Evolutionary conservation across 1,139 yeast genomes (phyloP).

Genomic region (Yamadazyma spencermartinsiae): DNA sequence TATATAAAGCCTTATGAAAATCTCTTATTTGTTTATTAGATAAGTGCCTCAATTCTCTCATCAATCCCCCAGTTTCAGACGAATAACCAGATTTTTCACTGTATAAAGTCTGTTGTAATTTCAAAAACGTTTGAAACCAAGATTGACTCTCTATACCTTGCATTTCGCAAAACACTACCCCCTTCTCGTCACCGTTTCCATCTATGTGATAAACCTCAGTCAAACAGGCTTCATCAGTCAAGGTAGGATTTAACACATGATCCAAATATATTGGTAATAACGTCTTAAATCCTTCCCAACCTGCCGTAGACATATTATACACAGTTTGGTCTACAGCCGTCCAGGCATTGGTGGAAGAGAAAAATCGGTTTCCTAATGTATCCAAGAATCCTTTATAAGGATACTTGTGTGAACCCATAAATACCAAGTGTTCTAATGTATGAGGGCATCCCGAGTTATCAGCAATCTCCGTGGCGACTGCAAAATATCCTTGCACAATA

Average conservation of each 20-base stretch:
- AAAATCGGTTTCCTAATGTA: conserved; percentile 78
- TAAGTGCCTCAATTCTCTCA: conserved; percentile 71
- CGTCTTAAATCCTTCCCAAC: conserved; percentile 91
- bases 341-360: conserved; percentile 95
- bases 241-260: conserved; percentile 79
- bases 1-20: conserved; percentile 71
- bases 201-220: conserved; percentile 97
- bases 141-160: conserved; percentile 86
- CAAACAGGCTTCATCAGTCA: conserved; percentile 85
- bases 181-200: conserved; percentile 88
- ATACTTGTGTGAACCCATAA: conserved; percentile 88
- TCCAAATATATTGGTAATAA: conserved; percentile 88
- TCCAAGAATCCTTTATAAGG: conserved; percentile 94
- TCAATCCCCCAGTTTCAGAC: conserved; percentile 92
- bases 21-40: conserved; percentile 71
- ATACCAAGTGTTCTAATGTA: conserved; percentile 89
- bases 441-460: conserved; percentile 95
- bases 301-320: conserved; percentile 87
- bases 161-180: conserved; percentile 98
- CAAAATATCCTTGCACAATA: conserved; percentile 87
- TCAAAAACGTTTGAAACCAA: conserved; percentile 67
- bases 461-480: conserved; percentile 88
- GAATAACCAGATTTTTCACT: conserved; percentile 72
- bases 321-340: conserved; percentile 96
- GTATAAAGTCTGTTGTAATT: conserved; percentile 63